phyloP scores from a whole-genome alignment of 2,329 filamentous ascomycete species.

The Fusarium cyanostomum region DNA sequence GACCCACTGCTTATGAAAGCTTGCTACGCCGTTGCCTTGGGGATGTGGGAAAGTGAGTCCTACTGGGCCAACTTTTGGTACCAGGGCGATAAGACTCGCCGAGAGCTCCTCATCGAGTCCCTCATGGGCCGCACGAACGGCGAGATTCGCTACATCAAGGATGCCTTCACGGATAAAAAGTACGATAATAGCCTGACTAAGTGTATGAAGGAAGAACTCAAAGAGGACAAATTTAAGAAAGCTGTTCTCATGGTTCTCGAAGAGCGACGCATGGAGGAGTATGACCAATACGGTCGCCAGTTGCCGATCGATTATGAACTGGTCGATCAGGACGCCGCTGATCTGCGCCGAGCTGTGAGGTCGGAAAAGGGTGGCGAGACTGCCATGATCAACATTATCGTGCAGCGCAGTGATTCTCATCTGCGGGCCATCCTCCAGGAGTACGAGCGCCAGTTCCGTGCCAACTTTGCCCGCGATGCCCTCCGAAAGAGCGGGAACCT shows the following conservation, averaged over 20 bases:
- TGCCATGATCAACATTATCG: constrained; percentile 85
- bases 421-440: constrained; percentile 79
- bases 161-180: constrained; percentile 89
- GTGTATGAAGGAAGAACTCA: constrained; percentile 93
- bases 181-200: constrained; percentile 82
- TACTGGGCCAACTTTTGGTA: constrained; percentile 99
- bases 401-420: constrained; percentile 82
- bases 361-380: constrained; percentile 85
- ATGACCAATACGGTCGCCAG: constrained; percentile 68
- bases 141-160: constrained; percentile 89
- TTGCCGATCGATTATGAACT: constrained; percentile 66
- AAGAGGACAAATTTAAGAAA: constrained; percentile 94
- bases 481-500: constrained; percentile 90
- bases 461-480: constrained; percentile 89
- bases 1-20: constrained; percentile 85
- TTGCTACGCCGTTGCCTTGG: constrained; percentile 88
- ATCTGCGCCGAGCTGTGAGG: constrained; percentile 73
- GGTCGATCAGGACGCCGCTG: constrained; percentile 76
- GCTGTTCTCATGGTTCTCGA: constrained; percentile 87
- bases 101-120: constrained; percentile 91
- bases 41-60: constrained; percentile 90
- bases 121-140: constrained; percentile 89
- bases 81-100: constrained; percentile 82
- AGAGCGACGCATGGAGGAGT: constrained; percentile 84
- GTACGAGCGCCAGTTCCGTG: constrained; percentile 77